Evolutionary conservation across 2,329 filamentous ascomycete genomes (phyloP).

Genomic region (Pezicula radicicola): DNA sequence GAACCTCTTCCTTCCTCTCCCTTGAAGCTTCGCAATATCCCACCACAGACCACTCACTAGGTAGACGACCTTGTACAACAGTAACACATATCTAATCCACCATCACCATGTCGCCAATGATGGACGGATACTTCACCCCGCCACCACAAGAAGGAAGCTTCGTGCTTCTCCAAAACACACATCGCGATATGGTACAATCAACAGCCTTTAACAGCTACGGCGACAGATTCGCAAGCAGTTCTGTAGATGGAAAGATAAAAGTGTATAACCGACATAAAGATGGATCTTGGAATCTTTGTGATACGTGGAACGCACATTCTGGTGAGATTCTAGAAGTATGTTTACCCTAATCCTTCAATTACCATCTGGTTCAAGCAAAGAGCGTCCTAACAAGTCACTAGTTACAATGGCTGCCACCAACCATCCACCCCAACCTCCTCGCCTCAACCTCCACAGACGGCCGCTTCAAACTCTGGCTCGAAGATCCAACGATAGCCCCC

Average conservation of each 20-base stretch:
- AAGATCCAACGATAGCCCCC: constrained; percentile 77
- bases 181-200: constrained; percentile 49
- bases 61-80: neutral
- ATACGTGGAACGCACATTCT: constrained; percentile 87
- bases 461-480: constrained; percentile 87
- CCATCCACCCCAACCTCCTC: constrained; percentile 80
- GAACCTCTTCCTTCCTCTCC: too few relatives aligned
- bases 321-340: constrained; percentile 84
- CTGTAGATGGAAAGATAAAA: constrained; percentile 88
- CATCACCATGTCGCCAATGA: constrained; percentile 2
- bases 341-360: constrained; percentile 10
- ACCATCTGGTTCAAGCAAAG: neutral
- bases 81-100: neutral
- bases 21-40: too few relatives aligned
- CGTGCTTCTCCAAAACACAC: constrained; percentile 65
- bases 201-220: constrained; percentile 91
- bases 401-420: constrained; percentile 92
- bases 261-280: constrained; percentile 84
- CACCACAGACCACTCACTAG: too few relatives aligned
- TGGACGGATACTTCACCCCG: neutral
- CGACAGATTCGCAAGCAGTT: constrained; percentile 86
- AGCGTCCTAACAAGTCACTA: constrained; percentile 33
- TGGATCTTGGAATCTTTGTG: constrained; percentile 73
- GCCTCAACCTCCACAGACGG: constrained; percentile 88
- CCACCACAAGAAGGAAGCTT: constrained; percentile 15